A percentile compares a stretch with the other conserved stretches of the same genome.
Evolutionary conservation across 192 early-diverging fungal genomes (phyloP).

Genomic region (Polychytrium aggregatum): DNA sequence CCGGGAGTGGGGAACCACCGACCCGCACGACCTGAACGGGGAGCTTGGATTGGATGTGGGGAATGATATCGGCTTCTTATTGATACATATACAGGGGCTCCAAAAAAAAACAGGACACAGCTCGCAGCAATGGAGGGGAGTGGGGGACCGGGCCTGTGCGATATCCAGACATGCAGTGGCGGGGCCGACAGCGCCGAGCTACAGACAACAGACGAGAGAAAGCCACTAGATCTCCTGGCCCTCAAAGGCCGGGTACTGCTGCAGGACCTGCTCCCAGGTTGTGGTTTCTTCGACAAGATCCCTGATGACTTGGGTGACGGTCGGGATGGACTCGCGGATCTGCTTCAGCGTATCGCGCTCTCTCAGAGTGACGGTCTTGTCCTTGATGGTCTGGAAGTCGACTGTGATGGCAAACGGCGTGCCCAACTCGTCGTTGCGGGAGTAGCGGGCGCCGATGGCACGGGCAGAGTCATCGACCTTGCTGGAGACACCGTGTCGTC

Average conservation of each 20-base stretch:
- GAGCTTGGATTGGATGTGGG: too few species aligned
- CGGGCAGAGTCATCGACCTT: conserved; percentile 81
- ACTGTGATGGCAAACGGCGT: conserved; percentile 96
- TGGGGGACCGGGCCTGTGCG: too few species aligned
- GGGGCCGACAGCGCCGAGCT: too few species aligned
- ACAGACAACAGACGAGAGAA: too few species aligned
- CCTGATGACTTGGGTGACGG: conserved; percentile 63
- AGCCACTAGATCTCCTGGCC: conserved; percentile 62
- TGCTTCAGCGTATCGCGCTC: conserved; percentile 95
- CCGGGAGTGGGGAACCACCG: too few species aligned
- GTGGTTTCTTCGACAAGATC: conserved; percentile 57
- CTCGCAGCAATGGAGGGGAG: too few species aligned
- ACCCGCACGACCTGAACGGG: too few species aligned
- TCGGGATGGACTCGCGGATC: conserved; percentile 64
- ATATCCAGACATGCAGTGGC: too few species aligned
- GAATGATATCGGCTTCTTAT: too few species aligned
- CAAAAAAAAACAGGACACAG: too few species aligned
- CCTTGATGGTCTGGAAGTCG: conserved; percentile 95
- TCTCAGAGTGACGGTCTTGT: conserved; percentile 86
- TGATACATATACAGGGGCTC: too few species aligned
- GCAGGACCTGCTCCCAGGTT: conserved; percentile 62
- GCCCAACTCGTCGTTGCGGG: conserved; percentile 96
- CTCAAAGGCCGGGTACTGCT: conserved; percentile 58
- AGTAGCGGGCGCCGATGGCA: conserved; percentile 89
- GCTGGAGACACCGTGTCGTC: conserved; percentile 62